Evolutionary conservation across 2,329 filamentous ascomycete genomes (phyloP).

Genomic region (Ascochyta koolunga): DNA sequence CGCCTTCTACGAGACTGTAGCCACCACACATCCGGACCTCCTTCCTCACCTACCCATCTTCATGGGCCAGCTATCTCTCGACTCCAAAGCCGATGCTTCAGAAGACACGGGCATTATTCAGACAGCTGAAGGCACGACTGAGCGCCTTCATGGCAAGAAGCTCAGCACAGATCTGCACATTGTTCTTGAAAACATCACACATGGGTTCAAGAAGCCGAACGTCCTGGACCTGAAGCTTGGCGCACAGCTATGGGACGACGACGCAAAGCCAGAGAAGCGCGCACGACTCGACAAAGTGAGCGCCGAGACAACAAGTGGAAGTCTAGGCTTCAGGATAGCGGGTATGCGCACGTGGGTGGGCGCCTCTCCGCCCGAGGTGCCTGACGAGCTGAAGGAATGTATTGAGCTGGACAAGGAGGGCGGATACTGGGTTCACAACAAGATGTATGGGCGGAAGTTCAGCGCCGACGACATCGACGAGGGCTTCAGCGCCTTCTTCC

Average conservation of each 20-base stretch:
- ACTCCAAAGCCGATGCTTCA: constrained; percentile 22
- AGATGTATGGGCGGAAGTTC: constrained; percentile 68
- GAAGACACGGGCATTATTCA: constrained; percentile 37
- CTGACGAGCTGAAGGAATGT: constrained; percentile 37
- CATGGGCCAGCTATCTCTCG: constrained; percentile 76
- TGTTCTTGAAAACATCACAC: constrained; percentile 82
- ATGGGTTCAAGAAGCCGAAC: constrained; percentile 82
- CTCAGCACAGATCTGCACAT: constrained; percentile 79
- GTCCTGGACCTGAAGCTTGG: constrained; percentile 95
- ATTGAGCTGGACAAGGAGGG: constrained; percentile 53
- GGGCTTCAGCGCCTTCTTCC: constrained; percentile 63
- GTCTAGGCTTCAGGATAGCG: constrained; percentile 67
- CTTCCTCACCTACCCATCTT: constrained; percentile 82
- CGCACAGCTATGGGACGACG: constrained; percentile 81
- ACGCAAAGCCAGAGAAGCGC: constrained; percentile 63
- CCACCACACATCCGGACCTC: constrained; percentile 72
- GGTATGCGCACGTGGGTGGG: constrained; percentile 67
- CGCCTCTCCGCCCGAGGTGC: constrained; percentile 23
- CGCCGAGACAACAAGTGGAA: constrained; percentile 63
- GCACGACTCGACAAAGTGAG: constrained; percentile 65
- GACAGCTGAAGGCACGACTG: constrained; percentile 33
- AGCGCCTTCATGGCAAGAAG: constrained; percentile 63
- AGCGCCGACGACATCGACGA: constrained; percentile 59
- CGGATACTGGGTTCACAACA: constrained; percentile 67
- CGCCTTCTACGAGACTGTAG: constrained; percentile 81